Percentiles rank a stretch among this genome's conserved stretches.
Conservation (phyloP, 2,329 filamentous ascomycete genomes). For the Phoma herbarum region DNA sequence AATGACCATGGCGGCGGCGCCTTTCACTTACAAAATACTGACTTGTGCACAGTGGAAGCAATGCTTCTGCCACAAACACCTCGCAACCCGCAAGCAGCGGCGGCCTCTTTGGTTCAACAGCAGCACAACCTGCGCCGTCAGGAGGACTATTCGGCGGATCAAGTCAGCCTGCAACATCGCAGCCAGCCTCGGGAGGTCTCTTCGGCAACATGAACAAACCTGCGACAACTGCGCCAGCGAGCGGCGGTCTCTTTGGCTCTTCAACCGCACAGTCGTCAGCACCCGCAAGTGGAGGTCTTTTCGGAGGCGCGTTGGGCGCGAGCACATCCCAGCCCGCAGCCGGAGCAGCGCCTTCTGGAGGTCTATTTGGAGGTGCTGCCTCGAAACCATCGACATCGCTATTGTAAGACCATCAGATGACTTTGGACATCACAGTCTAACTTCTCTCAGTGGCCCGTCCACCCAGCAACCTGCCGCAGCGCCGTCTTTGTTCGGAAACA, state of each 20-base stretch:
- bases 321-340: constrained; percentile 31
- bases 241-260: constrained; percentile 49
- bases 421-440: constrained; percentile 36
- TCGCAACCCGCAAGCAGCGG: constrained; percentile 37
- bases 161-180: constrained; percentile 26
- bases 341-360: constrained; percentile 38
- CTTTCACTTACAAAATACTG: constrained; percentile 27
- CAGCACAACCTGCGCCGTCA: constrained; percentile 36
- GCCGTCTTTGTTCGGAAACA: constrained; percentile 45
- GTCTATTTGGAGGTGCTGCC: constrained; percentile 43
- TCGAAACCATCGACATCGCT: constrained; percentile 41
- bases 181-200: constrained; percentile 41
- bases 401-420: constrained; percentile 44
- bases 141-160: constrained; percentile 36
- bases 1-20: constrained; percentile 14
- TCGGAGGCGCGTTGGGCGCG: constrained; percentile 47
- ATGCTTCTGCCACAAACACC: constrained; percentile 33
- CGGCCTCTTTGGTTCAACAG: constrained; percentile 49
- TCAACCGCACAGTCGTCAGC: constrained; percentile 40
- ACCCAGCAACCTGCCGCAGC: constrained; percentile 41
- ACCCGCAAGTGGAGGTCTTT: constrained; percentile 41
- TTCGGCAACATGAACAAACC: constrained; percentile 51
- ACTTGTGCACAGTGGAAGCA: constrained; percentile 42
- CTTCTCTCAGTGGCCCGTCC: constrained; percentile 45
- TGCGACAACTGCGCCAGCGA: constrained; percentile 35